phyloP scores from a whole-genome alignment of 768 basidiomycete genomes.

The Mycena amicta region DNA sequence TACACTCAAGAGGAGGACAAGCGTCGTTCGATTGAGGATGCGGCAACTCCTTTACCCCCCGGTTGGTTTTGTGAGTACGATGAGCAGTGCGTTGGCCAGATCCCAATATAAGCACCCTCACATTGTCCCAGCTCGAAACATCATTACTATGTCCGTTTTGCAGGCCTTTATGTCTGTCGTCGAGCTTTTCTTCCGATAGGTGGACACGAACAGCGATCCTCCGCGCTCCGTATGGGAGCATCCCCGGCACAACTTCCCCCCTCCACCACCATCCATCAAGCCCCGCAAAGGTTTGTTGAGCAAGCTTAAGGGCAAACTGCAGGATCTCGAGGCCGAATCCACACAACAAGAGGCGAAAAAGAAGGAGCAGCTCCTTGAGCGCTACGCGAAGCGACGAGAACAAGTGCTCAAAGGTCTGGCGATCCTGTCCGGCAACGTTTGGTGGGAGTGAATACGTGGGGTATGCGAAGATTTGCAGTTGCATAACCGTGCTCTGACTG shows the following conservation, averaged over 20 bases:
- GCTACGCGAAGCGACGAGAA: conserved; percentile 19
- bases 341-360: conserved; percentile 7
- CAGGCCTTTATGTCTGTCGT: no score
- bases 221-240: conserved; percentile 20
- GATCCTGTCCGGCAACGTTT: conserved; percentile 5
- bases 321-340: conserved; percentile 16
- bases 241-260: conserved; percentile 8
- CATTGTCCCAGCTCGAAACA: conserved; percentile 14
- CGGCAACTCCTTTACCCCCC: conserved; percentile 13
- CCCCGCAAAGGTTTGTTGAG: conserved; percentile 12
- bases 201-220: conserved; percentile 21
- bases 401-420: conserved; percentile 15
- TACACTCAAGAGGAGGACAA: conserved; percentile 7
- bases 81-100: conserved; percentile 3
- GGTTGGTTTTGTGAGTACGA: conserved; percentile 21
- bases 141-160: conserved; percentile 21
- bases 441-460: conserved; percentile 18
- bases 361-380: conserved; percentile 14
- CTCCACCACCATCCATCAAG: conserved; percentile 3
- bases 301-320: conserved; percentile 19
- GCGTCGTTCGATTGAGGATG: conserved; percentile 19
- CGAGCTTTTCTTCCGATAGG: no score
- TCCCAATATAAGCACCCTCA: not conserved
- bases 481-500: not conserved
- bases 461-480: conserved; percentile 1